Percentiles rank a stretch among this genome's conserved stretches.
Evolutionary conservation across 208 protist species (phyloP).

Genomic region (Acanthamoeba royreba): DNA sequence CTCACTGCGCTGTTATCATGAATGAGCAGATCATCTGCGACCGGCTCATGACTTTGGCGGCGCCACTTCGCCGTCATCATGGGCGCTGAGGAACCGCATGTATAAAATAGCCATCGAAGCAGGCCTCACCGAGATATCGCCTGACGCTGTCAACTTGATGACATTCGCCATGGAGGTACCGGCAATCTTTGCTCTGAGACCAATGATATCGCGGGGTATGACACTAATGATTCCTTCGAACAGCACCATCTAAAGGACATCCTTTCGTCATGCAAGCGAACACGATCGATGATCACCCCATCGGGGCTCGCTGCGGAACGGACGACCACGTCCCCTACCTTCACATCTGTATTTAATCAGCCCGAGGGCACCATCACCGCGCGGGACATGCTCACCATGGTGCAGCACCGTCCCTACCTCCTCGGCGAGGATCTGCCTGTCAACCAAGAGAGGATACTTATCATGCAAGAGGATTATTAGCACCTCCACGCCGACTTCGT

Average conservation of each 20-base stretch:
- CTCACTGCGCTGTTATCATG: too few species aligned
- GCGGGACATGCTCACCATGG: neutral
- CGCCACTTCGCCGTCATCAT: neutral
- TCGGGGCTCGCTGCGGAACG: neutral
- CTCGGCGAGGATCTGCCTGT: constrained; percentile 19
- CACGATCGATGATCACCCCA: neutral
- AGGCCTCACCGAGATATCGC: constrained; percentile 8
- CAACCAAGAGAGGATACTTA: constrained; percentile 8
- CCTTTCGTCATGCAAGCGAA: neutral
- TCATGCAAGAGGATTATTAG: constrained; percentile 5
- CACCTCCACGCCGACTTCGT: neutral
- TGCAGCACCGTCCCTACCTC: neutral
- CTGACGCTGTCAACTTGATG: neutral
- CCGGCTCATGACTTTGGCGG: neutral
- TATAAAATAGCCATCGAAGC: neutral
- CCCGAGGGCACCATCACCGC: neutral
- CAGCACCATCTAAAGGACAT: constrained; percentile 32
- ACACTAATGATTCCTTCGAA: too few species aligned
- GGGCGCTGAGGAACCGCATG: neutral
- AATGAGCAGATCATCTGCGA: neutral
- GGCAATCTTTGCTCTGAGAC: neutral
- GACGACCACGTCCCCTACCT: neutral
- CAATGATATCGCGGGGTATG: neutral
- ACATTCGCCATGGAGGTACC: constrained; percentile 2
- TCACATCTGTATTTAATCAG: neutral